Conservation (phyloP, 306 rosid species). For the Corylus americana region DNA sequence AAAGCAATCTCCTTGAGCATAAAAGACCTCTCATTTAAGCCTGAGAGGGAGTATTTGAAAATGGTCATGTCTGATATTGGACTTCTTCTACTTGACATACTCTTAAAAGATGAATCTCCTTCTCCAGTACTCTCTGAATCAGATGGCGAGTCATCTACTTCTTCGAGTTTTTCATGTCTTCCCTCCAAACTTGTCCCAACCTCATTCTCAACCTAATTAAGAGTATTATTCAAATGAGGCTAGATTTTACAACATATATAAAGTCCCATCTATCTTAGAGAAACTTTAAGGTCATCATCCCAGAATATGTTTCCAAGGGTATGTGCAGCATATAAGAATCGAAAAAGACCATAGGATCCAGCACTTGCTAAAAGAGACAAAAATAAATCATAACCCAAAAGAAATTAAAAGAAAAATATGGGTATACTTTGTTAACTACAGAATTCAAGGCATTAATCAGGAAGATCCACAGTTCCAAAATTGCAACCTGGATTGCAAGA, state of each 20-base stretch:
- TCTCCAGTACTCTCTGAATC: slow-evolving; percentile 68
- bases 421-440: neutral
- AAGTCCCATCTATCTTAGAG: slow-evolving; percentile 1
- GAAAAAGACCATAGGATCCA: neutral
- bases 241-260: neutral
- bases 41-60: slow-evolving; percentile 84
- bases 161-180: slow-evolving; percentile 48
- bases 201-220: slow-evolving; percentile 59
- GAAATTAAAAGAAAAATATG: neutral
- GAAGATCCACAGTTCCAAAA: neutral
- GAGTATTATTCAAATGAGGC: slow-evolving; percentile 17
- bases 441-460: neutral
- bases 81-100: slow-evolving; percentile 45
- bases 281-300: neutral
- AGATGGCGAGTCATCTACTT: slow-evolving; percentile 55
- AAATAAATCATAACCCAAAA: neutral
- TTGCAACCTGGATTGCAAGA: neutral
- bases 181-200: slow-evolving; percentile 40
- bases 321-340: neutral
- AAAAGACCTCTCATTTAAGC: slow-evolving; percentile 72
- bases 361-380: neutral
- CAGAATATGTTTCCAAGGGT: neutral
- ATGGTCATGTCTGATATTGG: slow-evolving; percentile 68
- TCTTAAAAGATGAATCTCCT: slow-evolving; percentile 50
- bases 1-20: slow-evolving; percentile 86